Base-by-base conservation (phyloP, 371 early-diverging fungal genomes). In the Haplosporangium sp. region DNA sequence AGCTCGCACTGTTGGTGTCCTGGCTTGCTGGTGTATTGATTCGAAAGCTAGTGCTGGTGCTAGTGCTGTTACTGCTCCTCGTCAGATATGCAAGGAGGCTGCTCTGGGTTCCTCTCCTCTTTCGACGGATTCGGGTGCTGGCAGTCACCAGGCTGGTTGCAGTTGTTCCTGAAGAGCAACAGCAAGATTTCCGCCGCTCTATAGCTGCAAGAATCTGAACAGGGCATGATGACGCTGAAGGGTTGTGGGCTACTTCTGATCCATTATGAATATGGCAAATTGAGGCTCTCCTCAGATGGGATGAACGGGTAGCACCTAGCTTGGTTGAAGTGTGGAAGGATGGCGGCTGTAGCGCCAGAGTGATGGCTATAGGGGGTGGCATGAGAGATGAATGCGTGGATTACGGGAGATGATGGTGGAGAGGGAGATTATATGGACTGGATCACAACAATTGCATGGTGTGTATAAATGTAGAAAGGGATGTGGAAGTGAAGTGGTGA, bases 121-220 rank as follows among this genome's bases (percentile, higher is more conserved):
- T 50, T 21, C 50, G 14, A 10, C 41, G 56, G 41, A 56, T 56
- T 8, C 56, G 38, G 11, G 56, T 56, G 56, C 56, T 56, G 56
- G 56, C 56, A 3, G 12, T 56, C 18, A 56, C 56, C 9, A 56
- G 41, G 18, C 56, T 56, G 41, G 56, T 56, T 11, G 56, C 56
- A 1, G 56, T 56, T n/a, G 56, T 56, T 12, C 56, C 56, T 12
- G 56, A 41, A 18, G 18, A 41, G n/a, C 16, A 16, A 1, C 13
- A 29, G 7, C 51, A 51, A 29, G 54, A 14, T 23, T 54, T 13
- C 54, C 45, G 1, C 6, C 45, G 16, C 6, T 4, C 29, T 29
- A 4, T 29, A 4, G 29, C 29, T 29, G 29, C 4, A 29, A 29
- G 29, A 29, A 4, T 29, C 29, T 29, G 29, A 29, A 29, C 29